These are phyloP conservation scores for Lablab purpureus DNA, from an alignment of 306 rosid genomes.

Conservation along the genomic window DNA sequence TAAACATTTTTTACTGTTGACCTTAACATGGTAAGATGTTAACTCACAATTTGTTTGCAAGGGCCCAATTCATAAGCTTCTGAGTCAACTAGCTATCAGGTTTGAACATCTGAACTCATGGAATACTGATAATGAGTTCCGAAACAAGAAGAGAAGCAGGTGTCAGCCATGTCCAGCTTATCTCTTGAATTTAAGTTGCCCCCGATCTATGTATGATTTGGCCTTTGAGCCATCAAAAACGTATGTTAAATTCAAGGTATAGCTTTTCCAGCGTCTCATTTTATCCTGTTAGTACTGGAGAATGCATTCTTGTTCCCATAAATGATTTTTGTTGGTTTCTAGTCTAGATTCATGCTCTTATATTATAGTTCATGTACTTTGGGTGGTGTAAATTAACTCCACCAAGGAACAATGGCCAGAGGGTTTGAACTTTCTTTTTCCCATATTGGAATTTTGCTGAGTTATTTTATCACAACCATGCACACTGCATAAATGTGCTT, in stretches of 20 bases:
- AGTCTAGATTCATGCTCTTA: slow-evolving; percentile 35
- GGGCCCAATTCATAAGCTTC: slow-evolving; percentile 90
- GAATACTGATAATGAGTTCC: slow-evolving; percentile 49
- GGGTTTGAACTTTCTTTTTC: slow-evolving; percentile 32
- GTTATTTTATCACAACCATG: slow-evolving; percentile 17
- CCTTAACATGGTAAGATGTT: slow-evolving; percentile 84
- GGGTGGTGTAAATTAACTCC: slow-evolving; percentile 41
- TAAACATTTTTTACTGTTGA: slow-evolving; percentile 40
- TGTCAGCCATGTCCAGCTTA: slow-evolving; percentile 69
- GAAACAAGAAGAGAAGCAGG: slow-evolving; percentile 76
- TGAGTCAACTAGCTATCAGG: slow-evolving; percentile 74
- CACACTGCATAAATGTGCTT: slow-evolving; percentile 34
- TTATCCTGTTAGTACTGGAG: slow-evolving; percentile 10
- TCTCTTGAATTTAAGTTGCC: slow-evolving; percentile 82
- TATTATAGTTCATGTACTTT: slow-evolving; percentile 34
- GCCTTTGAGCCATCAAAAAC: slow-evolving; percentile 89
- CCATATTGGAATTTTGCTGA: slow-evolving; percentile 24
- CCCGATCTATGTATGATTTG: slow-evolving; percentile 78
- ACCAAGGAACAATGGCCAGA: slow-evolving; percentile 26
- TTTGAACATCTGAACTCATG: slow-evolving; percentile 59
- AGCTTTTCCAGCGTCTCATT: slow-evolving; percentile 35
- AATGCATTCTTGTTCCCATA: slow-evolving; percentile 25
- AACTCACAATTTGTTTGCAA: slow-evolving; percentile 84
- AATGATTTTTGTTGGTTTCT: slow-evolving; percentile 34
- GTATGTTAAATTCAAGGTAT: slow-evolving; percentile 86